Evolutionary conservation across 179 eudicot genomes (phyloP), one percentile per base, ranked within the genome.

Genomic region (Beta lomatogona): DNA sequence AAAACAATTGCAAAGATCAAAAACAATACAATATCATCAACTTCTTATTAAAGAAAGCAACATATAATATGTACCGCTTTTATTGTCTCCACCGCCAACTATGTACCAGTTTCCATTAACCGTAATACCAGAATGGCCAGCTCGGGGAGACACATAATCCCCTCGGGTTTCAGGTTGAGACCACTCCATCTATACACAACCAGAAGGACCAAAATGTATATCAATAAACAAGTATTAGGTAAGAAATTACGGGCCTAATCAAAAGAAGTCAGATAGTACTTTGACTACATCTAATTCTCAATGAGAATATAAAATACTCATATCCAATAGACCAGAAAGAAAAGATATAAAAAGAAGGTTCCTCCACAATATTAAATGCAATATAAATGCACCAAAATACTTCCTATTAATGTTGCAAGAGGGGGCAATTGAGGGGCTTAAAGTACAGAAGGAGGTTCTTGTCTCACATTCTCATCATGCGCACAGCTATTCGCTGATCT

Each of bases 61-160:
- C 14, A 25, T 28, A 31, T n/a, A 28, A 9, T 65, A 80, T 81
- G 60, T 79, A 94, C 99, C 98, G 79, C 89, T 91, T 91, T 77
- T 94, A 78, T 94, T 94, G 89, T 95, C 99, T 68, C 99, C 99
- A 63, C 99, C 99, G 44, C 99, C 99, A 85, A 92, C 92, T 71
- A 94, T 85, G 79, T 87, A 95, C 98, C 98, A 95, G 76, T 87
- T 90, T 41, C 90, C 99, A 83, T 89, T 87, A 77, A 94, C 85
- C 15, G 89, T 85, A 68, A 87, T 84, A 82, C 98, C 96, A 81
- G 93, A 89, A 85, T 95, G 99, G 74, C 98, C 99, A 63, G 99
- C 99, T 83, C 99, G 90, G 16, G 98, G 88, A 77, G 91, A 73
- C 75, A 90, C 90, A 81, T 82, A 71, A 80, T 91, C 93, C 67